Percentiles rank a stretch among this genome's conserved stretches.
Evolutionary conservation across 805 yeast genomes (phyloP).

Genomic region (Vanderwaltozyma yarrowii): DNA sequence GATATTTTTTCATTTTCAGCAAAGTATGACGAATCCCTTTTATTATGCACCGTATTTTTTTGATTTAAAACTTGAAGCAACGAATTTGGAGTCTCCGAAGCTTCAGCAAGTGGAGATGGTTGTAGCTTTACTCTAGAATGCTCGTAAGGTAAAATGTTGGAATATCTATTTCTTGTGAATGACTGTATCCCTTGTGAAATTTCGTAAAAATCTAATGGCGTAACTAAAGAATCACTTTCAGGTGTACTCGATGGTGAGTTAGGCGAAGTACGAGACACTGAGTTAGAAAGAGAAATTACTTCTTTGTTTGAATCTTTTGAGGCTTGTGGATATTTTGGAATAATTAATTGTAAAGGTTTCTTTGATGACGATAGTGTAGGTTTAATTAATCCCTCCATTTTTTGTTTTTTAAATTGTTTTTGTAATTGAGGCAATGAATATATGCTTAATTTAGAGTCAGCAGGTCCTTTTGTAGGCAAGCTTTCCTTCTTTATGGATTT

Average conservation of each 20-base stretch:
- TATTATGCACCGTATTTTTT: background rate
- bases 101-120: conserved; percentile 22
- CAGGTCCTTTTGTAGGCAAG: background rate
- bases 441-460: conserved; percentile 8
- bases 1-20: background rate
- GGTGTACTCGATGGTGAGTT: conserved; percentile 6
- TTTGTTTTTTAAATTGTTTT: conserved; percentile 13
- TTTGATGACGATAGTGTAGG: no score
- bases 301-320: background rate
- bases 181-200: conserved; percentile 68
- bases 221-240: conserved; percentile 13
- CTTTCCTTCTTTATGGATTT: background rate
- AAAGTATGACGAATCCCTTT: conserved; percentile 1
- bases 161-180: conserved; percentile 73
- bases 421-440: conserved; percentile 19
- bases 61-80: background rate
- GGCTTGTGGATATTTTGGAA: background rate
- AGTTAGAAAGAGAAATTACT: background rate
- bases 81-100: background rate
- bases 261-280: background rate
- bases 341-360: background rate
- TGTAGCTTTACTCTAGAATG: conserved; percentile 59
- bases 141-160: conserved; percentile 78
- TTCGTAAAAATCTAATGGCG: conserved; percentile 25
- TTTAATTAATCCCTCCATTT: background rate